Evolutionary conservation across 768 basidiomycete genomes (phyloP).

Genomic region (Glaciozyma martinii): DNA sequence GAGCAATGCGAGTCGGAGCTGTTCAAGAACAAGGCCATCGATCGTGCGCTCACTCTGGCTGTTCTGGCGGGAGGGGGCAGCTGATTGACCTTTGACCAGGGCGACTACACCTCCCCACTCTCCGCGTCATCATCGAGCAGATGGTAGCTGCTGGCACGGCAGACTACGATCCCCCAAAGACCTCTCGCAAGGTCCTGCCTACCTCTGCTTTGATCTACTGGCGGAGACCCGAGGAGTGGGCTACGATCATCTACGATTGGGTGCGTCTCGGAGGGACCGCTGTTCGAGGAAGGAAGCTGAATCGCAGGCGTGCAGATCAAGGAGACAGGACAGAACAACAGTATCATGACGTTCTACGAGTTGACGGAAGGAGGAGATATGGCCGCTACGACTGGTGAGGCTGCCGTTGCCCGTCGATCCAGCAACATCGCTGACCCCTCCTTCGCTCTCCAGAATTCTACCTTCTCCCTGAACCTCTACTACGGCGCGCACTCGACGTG

Average conservation of each 20-base stretch:
- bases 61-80: background rate
- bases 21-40: constrained; percentile 38
- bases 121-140: background rate
- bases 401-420: background rate
- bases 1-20: constrained; percentile 33
- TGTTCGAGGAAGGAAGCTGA: background rate
- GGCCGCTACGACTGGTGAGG: constrained; percentile 37
- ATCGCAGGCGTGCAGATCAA: constrained; percentile 35
- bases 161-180: constrained; percentile 19
- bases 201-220: constrained; percentile 38
- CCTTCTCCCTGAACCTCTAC: constrained; percentile 38
- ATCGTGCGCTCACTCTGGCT: constrained; percentile 31
- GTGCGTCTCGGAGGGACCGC: constrained; percentile 31
- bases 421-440: background rate
- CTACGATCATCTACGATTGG: constrained; percentile 42
- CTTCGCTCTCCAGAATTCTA: constrained; percentile 38
- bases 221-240: constrained; percentile 44
- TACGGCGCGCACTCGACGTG: constrained; percentile 40
- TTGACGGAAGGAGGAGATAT: constrained; percentile 41
- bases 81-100: background rate
- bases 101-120: constrained; percentile 3
- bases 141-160: constrained; percentile 10
- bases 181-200: constrained; percentile 33
- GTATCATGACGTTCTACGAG: constrained; percentile 45
- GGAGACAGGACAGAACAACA: constrained; percentile 40